Evolutionary conservation across 2,329 filamentous ascomycete genomes (phyloP), one percentile per base, ranked within the genome.

Genomic region (Akanthomyces lecanii): DNA sequence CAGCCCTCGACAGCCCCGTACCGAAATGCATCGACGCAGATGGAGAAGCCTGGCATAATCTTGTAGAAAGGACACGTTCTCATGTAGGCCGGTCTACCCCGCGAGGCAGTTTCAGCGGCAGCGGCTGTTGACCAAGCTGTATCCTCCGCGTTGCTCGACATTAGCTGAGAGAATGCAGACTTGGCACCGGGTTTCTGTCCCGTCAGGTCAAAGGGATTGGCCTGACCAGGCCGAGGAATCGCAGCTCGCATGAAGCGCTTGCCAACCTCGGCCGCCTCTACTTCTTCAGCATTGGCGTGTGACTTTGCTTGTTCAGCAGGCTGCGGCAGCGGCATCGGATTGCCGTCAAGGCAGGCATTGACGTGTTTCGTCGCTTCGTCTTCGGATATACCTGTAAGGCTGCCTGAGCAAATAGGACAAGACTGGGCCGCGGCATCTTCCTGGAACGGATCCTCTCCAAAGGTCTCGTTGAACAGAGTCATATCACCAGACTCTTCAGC

Each of bases 31-130:
- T 99, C 95, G 0, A 99, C 95, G 63, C 92, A 96, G 60, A 98
- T 96, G 66, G 84, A 91, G 70, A 97, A 89, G 0, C 92, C 92
- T 0, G 94, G 93, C 77, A 99, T 88, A 66, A 98, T 97, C 75
- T 99, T 99, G 80, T 99, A 99, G 71, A 99, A 99, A 0, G 95
- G 95, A 71, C 95, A 99, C 0, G 92, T 97, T 55, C 95, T 86
- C 71, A 94, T 85, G 70, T 94, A 95, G 0, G 93, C 89, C 21
- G 90, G 91, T 71, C 92, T 95, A 25, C 95, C 94, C 47, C 91
- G 85, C 2, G 92, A 88, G 1, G 89, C 85, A 33, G 85, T 79
- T 72, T 97, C 92, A 1, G 89, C 82, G 1, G 91, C 90, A 0
- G 94, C 92, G 14, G 95, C 95, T 42, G 85, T 86, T 1, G 89